Base-by-base conservation (phyloP, 495 filamentous ascomycete species). In the Aspergillus kassunensis region DNA sequence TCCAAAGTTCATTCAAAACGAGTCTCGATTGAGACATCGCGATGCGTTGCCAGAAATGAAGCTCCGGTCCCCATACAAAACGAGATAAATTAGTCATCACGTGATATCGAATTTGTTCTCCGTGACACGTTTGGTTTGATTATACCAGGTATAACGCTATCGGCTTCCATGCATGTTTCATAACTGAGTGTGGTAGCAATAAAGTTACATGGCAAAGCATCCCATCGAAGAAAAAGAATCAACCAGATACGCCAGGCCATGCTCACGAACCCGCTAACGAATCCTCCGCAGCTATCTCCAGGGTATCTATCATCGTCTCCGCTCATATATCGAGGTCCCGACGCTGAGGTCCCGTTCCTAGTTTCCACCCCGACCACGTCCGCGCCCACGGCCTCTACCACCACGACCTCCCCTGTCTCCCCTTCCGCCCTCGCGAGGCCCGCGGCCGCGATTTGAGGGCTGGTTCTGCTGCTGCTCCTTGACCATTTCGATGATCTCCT, bases 401-500 rank as follows among this genome's bases (percentile, higher is more conserved):
- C 78, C 69, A 55, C 75, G 69, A 43, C 67, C 63, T 25, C 73
- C 71, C 41, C 78, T 72, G 13, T 77, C 66, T 19, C 74, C 74
- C 30, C 76, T 67, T 16, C 75, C 78, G 20, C 82, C 77, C 56
- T 82, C 73, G 49, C 73, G 71, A 18, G 86, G 86, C 37, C 88
- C 88, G 23, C 90, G 81, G 35, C 84, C 84, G 18, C 89, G 74
- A 53, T 84, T 60, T 75, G 79, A 63, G 71, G 85, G 81, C 62
- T 91, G 86, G 37, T 71, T 76, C 33, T 70, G 69, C 53, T 91
- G 87, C 64, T 95, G 90, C 36, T 97, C 92, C 75, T 90, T 96
- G 11, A 92, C 91, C 9, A 90, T 65, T 47, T 97, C 93, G 67
- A 97, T 84, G 52, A 97, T 93, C 64, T 97, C 91, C 66, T 97